Base-by-base conservation (phyloP, 495 filamentous ascomycete genomes). In the Friedmanniomyces endolithicus region DNA sequence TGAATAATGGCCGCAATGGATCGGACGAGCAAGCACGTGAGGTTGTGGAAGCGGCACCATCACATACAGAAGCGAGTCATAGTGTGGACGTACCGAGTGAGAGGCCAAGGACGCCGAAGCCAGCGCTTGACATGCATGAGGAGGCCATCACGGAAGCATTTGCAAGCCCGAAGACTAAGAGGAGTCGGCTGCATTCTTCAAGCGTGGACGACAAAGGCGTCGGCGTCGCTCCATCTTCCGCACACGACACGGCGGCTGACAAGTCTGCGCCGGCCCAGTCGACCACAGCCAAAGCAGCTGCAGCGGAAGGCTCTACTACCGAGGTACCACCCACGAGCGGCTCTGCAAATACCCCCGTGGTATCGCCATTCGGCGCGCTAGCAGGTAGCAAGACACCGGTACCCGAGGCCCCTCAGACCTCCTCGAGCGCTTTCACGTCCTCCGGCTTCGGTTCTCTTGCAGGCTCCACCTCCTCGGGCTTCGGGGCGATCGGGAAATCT, bases 401-500 rank as follows among this genome's bases (percentile, higher is more conserved):
- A 3, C 16, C 58, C 9, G 56, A 57, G 14, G 39, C 19, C 17
- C 41, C 63, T 39, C 61, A 53, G 58, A 72, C 72, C 24, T 76
- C 78, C 16, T 44, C 70, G 44, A 77, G 77, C 58, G 71, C 70
- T 7, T 84, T 84, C 58, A 76, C 74, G 45, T 65, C 73, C 34
- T 77, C 78, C 6, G 71, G 71, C 19, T 63, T 80, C 55, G 62
- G 73, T 11, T 72, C 76, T 44, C 72, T 81, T 14, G 70, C 76
- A 23, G 60, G 55, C 25, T 71, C 75, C 9, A 65, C 70, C 31
- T 64, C 74, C 14, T 81, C 79, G 20, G 68, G 70, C 9, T 83
- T 84, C 57, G 75, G 78, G 43, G 63, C 72, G 9, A 54, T 79
- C 61, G 69, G 31, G 62, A 75, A 66, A 67, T 66, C 49, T 68